These are phyloP conservation scores for Plantago lanceolata DNA, from an alignment of 305 asterid genomes.

Conservation along the genomic window DNA sequence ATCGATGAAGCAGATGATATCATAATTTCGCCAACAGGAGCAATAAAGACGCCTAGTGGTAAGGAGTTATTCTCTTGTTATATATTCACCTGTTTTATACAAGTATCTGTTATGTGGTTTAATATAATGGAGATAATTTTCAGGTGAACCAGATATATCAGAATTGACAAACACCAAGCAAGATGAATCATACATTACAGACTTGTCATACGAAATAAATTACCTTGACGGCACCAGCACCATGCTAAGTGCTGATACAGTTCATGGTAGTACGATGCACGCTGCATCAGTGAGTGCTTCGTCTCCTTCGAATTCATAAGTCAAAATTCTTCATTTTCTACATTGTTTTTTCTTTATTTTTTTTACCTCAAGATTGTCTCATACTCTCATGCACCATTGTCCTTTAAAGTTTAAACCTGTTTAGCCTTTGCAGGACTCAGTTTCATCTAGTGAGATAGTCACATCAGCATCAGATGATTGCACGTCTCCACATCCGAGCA, in stretches of 20 bases:
- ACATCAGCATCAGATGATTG: constrained; percentile 39
- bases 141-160: constrained; percentile 32
- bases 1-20: constrained; percentile 20
- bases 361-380: constrained; percentile 1
- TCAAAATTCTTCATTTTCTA: neutral
- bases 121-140: constrained; percentile 20
- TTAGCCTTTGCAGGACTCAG: constrained; percentile 36
- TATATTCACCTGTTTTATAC: constrained; percentile 2
- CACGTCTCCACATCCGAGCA: constrained; percentile 41
- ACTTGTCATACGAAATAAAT: constrained; percentile 21
- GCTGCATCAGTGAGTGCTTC: constrained; percentile 34
- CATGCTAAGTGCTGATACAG: constrained; percentile 14
- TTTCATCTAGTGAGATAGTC: constrained; percentile 35
- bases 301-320: constrained; percentile 1
- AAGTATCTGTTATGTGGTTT: constrained; percentile 9
- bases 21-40: constrained; percentile 12
- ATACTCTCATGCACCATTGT: too few relatives aligned
- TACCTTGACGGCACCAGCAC: constrained; percentile 15
- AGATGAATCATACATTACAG: constrained; percentile 17
- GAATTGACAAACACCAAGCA: constrained; percentile 17
- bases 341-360: neutral
- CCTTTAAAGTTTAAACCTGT: constrained; percentile 22
- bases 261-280: constrained; percentile 18
- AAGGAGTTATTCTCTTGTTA: constrained; percentile 18
- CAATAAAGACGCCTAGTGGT: constrained; percentile 32